phyloP scores from a whole-genome alignment of 2,329 filamentous ascomycete species.

The Torrubiella hemipterigena region DNA sequence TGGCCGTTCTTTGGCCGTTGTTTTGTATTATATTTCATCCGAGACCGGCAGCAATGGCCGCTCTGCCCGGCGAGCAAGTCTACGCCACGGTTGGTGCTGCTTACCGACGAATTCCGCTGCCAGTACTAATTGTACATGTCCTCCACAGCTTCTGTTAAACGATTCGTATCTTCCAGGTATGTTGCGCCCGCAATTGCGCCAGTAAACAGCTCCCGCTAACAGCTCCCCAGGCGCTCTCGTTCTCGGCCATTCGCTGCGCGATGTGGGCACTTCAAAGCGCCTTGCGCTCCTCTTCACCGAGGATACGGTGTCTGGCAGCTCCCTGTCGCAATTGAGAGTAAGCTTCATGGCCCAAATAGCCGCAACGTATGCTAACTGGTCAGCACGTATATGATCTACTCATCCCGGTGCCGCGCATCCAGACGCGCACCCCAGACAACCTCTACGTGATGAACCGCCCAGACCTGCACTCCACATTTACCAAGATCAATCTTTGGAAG shows the following conservation, averaged over 20 bases:
- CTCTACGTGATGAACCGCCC: conserved; percentile 83
- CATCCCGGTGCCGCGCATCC: conserved; percentile 70
- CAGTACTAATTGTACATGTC: conserved; percentile 1
- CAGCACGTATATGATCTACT: conserved; percentile 80
- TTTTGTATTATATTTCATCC: not conserved
- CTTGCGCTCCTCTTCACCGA: conserved; percentile 74
- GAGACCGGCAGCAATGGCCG: conserved; percentile 21
- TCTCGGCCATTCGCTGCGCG: conserved; percentile 84
- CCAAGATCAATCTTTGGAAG: conserved; percentile 91
- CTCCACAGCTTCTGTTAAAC: conserved; percentile 69
- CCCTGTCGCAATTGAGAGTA: conserved; percentile 69
- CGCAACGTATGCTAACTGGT: too few relatives aligned
- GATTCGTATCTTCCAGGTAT: conserved; percentile 87
- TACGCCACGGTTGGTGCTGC: conserved; percentile 42
- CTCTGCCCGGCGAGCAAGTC: conserved; percentile 32
- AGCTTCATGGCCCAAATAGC: conserved; percentile 9
- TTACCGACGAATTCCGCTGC: conserved; percentile 2
- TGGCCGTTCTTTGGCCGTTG: not conserved
- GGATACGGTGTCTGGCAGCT: conserved; percentile 64
- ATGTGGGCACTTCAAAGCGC: conserved; percentile 78
- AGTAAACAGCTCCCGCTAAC: conserved; percentile 2
- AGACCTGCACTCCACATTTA: conserved; percentile 87
- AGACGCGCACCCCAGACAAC: conserved; percentile 67
- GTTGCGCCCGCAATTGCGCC: conserved; percentile 14
- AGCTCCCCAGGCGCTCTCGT: conserved; percentile 70